Evolutionary conservation across 805 yeast genomes (phyloP), one percentile per base, ranked within the genome.

Genomic region (Candida khao-thaluensis): DNA sequence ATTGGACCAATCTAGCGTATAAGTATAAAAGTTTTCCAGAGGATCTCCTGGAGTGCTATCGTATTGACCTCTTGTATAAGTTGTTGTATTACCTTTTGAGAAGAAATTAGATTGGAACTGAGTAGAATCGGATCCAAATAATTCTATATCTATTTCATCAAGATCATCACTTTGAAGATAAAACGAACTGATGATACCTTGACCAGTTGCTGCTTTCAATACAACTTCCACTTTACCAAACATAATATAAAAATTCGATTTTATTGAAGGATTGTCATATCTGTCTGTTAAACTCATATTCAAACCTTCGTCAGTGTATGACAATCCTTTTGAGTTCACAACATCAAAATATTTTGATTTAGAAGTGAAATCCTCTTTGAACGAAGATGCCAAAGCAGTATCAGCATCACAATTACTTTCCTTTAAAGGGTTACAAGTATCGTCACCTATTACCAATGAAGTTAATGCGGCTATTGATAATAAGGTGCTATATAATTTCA

Each of bases 111-210:
- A 71, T 63, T 86, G 95, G 50, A 84, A 78, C 56, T 86, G 82
- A 29, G 77, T 71, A 17, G 69, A 69, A 56, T 89, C 95, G 34
- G 85, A 80, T 14, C 96, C 96, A 31, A 85, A 70, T 81, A 93
- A 84, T 60, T 90, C 96, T 35, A 85, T 55, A 63, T 90, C 97
- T 33, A 90, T 79, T 63, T 90, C 97, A 62, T 90, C 97, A 47
- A 82, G 68, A 53, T 84, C 95, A 58, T 90, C 96, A 30, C 75
- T 66, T 56, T 87, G 95, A 39, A 89, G 70, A 48, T 82, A 86
- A 49, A 89, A 78, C 2, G 93, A 81, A 0, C 96, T 83, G 10
- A 88, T 78, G 28, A 90, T 72, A 45, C 96, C 96, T 14, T 60
- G 62, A 17, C 96, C 96, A 11, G 74, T 65, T 3, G 95, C 90